Conservation (phyloP, 495 filamentous ascomycete species). For the Aspergillus avenaceus region DNA sequence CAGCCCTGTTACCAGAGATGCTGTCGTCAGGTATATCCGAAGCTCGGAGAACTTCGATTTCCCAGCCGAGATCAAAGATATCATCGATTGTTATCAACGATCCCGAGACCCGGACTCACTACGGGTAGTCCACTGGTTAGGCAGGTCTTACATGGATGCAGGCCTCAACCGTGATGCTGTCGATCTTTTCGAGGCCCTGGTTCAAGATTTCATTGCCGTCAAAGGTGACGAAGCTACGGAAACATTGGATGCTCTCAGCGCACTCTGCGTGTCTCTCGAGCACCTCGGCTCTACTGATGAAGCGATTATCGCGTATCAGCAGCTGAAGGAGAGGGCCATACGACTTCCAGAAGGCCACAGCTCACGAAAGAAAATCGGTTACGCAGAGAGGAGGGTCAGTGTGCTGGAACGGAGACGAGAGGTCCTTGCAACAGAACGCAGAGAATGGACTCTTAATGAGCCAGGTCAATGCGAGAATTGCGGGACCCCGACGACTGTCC, state of each 20-base stretch:
- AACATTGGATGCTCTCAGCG: conserved; percentile 28
- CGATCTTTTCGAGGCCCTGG: conserved; percentile 21
- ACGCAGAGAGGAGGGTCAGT: conserved; percentile 23
- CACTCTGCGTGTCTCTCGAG: conserved; percentile 24
- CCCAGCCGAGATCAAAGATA: conserved; percentile 22
- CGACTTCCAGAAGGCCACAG: conserved; percentile 19
- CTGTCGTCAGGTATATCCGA: conserved; percentile 23
- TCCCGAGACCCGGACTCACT: conserved; percentile 21
- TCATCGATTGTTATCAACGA: conserved; percentile 23
- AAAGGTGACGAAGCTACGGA: conserved; percentile 22
- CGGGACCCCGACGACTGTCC: conserved; percentile 12
- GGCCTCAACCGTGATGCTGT: conserved; percentile 28
- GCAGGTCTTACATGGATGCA: conserved; percentile 24
- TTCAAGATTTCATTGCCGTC: conserved; percentile 21
- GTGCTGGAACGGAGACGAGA: conserved; percentile 24
- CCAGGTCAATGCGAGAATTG: conserved; percentile 19
- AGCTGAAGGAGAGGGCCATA: conserved; percentile 24
- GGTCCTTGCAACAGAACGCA: conserved; percentile 20
- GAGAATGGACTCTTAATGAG: conserved; percentile 23
- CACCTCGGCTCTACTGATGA: conserved; percentile 25
- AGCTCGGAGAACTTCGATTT: conserved; percentile 29
- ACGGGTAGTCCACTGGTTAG: conserved; percentile 27
- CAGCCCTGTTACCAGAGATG: conserved; percentile 22
- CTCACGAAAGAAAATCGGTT: conserved; percentile 20
- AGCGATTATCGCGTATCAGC: conserved; percentile 26